Evolutionary conservation across 2,329 filamentous ascomycete genomes (phyloP), one percentile per base, ranked within the genome.

Genomic region (Paradendryphiella salina): DNA sequence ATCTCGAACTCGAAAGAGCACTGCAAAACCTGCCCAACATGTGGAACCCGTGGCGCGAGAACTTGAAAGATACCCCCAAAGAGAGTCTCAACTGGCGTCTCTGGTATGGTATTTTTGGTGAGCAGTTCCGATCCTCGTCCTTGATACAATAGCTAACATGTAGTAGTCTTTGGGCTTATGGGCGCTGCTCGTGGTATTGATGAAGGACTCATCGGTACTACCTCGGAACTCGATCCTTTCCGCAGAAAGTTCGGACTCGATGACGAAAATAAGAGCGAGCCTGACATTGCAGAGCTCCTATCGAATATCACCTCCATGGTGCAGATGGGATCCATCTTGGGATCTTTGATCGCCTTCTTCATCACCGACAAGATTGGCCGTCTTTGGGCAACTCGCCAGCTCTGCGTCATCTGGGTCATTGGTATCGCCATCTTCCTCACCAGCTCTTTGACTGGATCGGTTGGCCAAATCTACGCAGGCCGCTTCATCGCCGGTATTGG

Each of bases 261-360:
- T 9, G 68, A 73, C 41, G 47, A 54, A 0, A 41, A 31, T 17
- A 69, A 69, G 44, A 67, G 59, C 29, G 40, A 62, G 31, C 61
- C 70, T 34, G 66, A 71, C 3, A 52, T 59, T 9, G 73, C 72
- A 3, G 66, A 75, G 29, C 61, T 70, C 3, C 57, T 73, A 17
- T 76, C 82, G 60, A 92, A 92, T 70, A 87, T 92, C 47, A 87
- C 87, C 1, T 82, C 86, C 39, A 92, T 92, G 88, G 88, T 92
- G 0, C 88, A 91, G 72, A 84, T 91, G 63, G 88, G 88, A 18
- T 88, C 83, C 18, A 87, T 92, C 23, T 84, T 78, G 3, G 88
- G 88, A 35, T 86, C 87, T 23, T 77, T 89, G 26, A 79, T 86
- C 57, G 80, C 80, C 4, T 82, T 80, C 63, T 76, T 79, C 57